A percentile compares a stretch with the other conserved stretches of the same genome.
phyloP scores from a whole-genome alignment of 306 rosid species.

The Astragalus membranaceus region DNA sequence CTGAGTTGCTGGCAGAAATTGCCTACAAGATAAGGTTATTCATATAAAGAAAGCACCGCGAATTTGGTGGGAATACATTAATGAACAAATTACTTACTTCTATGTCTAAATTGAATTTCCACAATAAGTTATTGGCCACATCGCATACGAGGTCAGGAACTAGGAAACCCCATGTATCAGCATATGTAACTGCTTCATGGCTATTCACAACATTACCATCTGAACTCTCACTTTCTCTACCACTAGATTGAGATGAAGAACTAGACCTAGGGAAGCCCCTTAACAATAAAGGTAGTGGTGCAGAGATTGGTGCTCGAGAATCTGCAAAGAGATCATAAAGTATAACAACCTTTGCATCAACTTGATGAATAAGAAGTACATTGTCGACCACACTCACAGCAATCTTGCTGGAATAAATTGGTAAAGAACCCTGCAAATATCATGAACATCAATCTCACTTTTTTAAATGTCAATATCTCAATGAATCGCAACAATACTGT shows the following conservation, averaged over 20 bases:
- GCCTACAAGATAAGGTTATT: constrained; percentile 45
- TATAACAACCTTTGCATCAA: constrained; percentile 93
- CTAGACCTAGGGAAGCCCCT: constrained; percentile 72
- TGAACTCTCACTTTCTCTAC: constrained; percentile 51
- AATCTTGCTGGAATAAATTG: constrained; percentile 83
- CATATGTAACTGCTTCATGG: constrained; percentile 53
- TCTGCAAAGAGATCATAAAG: constrained; percentile 86
- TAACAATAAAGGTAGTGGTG: constrained; percentile 85
- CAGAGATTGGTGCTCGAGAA: constrained; percentile 90
- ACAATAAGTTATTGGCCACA: constrained; percentile 54
- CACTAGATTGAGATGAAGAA: constrained; percentile 44
- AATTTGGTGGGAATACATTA: not conserved
- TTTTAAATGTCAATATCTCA: not conserved
- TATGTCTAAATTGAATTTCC: constrained; percentile 84
- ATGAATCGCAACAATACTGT: constrained; percentile 2
- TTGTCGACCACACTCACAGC: constrained; percentile 90
- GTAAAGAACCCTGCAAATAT: constrained; percentile 86
- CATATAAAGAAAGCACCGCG: constrained; percentile 10
- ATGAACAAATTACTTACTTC: constrained; percentile 52
- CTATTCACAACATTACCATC: constrained; percentile 37
- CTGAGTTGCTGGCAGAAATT: constrained; percentile 94
- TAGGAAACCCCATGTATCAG: constrained; percentile 74
- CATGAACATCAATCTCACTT: constrained; percentile 22
- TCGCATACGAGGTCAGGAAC: constrained; percentile 88
- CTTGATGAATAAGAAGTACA: constrained; percentile 90